Conservation (phyloP, 2,329 filamentous ascomycete species). For the Dactylellina haptotyla region DNA sequence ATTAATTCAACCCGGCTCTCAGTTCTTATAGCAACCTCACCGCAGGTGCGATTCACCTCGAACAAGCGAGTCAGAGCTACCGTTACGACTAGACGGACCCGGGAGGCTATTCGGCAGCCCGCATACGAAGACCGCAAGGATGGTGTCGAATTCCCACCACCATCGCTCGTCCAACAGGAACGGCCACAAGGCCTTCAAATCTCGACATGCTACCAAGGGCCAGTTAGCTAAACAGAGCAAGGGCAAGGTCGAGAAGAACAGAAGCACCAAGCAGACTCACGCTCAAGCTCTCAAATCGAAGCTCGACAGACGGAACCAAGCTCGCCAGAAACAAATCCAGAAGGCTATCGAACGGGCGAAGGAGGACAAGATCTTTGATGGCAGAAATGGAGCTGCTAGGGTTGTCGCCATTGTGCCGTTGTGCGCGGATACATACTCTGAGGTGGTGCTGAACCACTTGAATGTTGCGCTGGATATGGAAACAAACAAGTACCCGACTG, state of each 20-base stretch:
- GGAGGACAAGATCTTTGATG: constrained; percentile 82
- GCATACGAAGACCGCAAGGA: constrained; percentile 8
- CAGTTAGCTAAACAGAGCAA: constrained; percentile 85
- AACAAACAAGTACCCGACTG: constrained; percentile 67
- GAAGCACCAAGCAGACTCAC: constrained; percentile 84
- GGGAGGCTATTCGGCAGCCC: background rate
- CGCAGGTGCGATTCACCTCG: no score
- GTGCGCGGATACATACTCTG: constrained; percentile 74
- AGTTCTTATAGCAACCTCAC: constrained; percentile 1
- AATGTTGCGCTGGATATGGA: constrained; percentile 84
- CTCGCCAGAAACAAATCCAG: constrained; percentile 83
- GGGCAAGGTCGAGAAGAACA: constrained; percentile 64
- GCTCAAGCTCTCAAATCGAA: constrained; percentile 98
- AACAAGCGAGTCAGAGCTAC: no score
- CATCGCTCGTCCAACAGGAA: constrained; percentile 93
- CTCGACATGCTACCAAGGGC: constrained; percentile 87
- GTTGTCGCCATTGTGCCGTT: constrained; percentile 89
- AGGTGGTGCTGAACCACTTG: constrained; percentile 74
- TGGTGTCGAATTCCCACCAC: constrained; percentile 70
- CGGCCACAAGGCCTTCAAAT: constrained; percentile 90
- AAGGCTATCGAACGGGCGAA: constrained; percentile 86
- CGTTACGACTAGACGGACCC: constrained; percentile 6
- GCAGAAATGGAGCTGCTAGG: constrained; percentile 84
- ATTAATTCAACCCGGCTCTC: constrained; percentile 15
- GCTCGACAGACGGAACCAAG: constrained; percentile 92